Evolutionary conservation across 2,329 filamentous ascomycete genomes (phyloP).

Genomic region (Calonectria pteridis): DNA sequence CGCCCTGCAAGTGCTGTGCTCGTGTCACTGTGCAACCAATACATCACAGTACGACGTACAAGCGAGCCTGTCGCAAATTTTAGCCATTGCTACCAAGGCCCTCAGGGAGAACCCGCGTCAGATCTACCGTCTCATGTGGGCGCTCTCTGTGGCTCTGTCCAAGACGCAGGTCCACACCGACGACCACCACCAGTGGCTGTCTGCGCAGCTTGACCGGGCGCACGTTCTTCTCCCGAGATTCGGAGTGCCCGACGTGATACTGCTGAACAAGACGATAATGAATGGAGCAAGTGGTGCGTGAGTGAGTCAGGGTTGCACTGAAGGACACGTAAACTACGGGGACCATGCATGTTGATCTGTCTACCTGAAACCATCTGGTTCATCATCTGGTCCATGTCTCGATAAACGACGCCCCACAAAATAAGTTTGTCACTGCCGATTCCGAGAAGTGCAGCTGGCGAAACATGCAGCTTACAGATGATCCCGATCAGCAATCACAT

Average conservation of each 20-base stretch:
- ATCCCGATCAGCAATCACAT: too few species aligned
- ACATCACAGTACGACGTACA: neutral
- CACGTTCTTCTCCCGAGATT: constrained; percentile 33
- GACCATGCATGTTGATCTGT: neutral
- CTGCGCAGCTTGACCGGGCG: constrained; percentile 26
- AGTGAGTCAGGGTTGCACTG: too few species aligned
- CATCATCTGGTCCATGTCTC: neutral
- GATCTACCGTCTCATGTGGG: constrained; percentile 41
- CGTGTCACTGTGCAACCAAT: neutral
- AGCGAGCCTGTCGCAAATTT: constrained; percentile 17
- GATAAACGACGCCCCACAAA: neutral
- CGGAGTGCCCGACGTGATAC: constrained; percentile 29
- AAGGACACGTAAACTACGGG: too few species aligned
- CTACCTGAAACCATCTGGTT: neutral
- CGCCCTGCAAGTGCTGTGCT: constrained; percentile 30
- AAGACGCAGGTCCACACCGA: constrained; percentile 17
- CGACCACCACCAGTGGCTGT: constrained; percentile 28
- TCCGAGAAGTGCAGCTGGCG: neutral
- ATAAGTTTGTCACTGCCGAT: neutral
- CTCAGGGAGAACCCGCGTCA: constrained; percentile 32
- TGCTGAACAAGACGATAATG: neutral
- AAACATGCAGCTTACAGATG: neutral
- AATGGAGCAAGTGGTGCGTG: too few species aligned
- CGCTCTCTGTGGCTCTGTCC: constrained; percentile 33
- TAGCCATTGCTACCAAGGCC: constrained; percentile 34